Percentiles rank a stretch among this genome's conserved stretches.
phyloP scores from a whole-genome alignment of 495 filamentous ascomycete genomes.

The Stereocaulon alpinum region DNA sequence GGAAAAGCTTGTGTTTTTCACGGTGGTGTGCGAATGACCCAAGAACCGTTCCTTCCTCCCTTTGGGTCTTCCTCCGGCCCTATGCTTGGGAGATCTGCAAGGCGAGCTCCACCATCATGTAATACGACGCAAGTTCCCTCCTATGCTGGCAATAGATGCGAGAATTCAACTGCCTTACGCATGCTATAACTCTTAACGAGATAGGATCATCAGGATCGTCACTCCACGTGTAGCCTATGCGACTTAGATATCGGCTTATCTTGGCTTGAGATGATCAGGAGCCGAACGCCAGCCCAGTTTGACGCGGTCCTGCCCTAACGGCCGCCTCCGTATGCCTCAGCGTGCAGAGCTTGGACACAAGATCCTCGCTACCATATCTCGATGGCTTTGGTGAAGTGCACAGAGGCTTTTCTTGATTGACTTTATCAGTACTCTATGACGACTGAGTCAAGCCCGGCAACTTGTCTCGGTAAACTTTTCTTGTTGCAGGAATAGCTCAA shows the following conservation, averaged over 20 bases:
- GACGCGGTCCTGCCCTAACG: neutral
- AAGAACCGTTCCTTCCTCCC: slow-evolving; percentile 1
- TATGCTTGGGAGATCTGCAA: neutral
- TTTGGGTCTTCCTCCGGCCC: neutral
- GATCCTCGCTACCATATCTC: neutral
- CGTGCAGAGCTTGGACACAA: neutral
- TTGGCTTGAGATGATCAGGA: no score
- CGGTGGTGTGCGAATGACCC: neutral
- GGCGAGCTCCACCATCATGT: neutral
- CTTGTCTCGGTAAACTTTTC: neutral
- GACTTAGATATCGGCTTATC: neutral
- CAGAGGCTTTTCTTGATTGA: neutral
- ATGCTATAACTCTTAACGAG: neutral
- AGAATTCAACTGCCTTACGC: neutral
- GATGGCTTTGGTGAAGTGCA: neutral
- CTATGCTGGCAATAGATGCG: slow-evolving; percentile 7
- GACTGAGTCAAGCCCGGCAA: no score
- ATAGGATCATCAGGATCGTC: slow-evolving; percentile 6
- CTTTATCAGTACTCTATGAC: neutral
- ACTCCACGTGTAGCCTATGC: neutral
- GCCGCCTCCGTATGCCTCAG: neutral
- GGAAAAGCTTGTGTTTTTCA: neutral
- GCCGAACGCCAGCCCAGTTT: neutral
- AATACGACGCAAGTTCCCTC: neutral
- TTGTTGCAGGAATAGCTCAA: neutral